A percentile compares a stretch with the other conserved stretches of the same genome.
Conservation (phyloP, 129 eudicot genomes). For the Calendula officinalis region DNA sequence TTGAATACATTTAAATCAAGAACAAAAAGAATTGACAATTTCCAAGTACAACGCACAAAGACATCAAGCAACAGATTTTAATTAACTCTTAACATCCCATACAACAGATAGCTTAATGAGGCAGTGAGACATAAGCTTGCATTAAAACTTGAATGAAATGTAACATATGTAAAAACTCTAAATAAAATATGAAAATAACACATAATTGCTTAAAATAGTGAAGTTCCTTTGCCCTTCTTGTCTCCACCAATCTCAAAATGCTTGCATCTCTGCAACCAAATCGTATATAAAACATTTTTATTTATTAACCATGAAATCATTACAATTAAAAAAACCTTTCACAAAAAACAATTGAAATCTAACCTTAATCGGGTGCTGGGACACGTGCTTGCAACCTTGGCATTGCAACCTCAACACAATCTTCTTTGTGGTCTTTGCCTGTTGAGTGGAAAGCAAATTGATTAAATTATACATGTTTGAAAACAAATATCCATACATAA, state of each 20-base stretch:
- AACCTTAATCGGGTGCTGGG: conserved; percentile 47
- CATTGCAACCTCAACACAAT: conserved; percentile 49
- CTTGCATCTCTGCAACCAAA: conserved; percentile 32
- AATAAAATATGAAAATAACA: background rate
- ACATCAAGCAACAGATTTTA: too few species aligned
- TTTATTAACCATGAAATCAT: background rate
- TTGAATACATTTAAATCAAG: too few species aligned
- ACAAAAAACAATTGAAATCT: background rate
- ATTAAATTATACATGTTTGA: background rate
- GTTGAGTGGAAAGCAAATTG: background rate
- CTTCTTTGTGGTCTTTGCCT: conserved; percentile 50
- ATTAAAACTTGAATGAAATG: conserved; percentile 9
- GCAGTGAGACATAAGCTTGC: conserved; percentile 3
- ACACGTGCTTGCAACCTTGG: conserved; percentile 44
- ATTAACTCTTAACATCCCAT: background rate
- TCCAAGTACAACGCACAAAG: too few species aligned
- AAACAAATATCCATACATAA: too few species aligned
- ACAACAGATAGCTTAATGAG: conserved; percentile 1
- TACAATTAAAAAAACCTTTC: background rate
- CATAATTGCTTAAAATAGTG: conserved; percentile 28
- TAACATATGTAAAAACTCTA: conserved; percentile 1
- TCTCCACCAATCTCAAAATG: conserved; percentile 50
- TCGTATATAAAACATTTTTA: background rate
- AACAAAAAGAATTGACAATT: too few species aligned
- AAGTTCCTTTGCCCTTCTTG: conserved; percentile 47